Conservation (phyloP, 305 asterid species). For the Ajuga reptans region DNA sequence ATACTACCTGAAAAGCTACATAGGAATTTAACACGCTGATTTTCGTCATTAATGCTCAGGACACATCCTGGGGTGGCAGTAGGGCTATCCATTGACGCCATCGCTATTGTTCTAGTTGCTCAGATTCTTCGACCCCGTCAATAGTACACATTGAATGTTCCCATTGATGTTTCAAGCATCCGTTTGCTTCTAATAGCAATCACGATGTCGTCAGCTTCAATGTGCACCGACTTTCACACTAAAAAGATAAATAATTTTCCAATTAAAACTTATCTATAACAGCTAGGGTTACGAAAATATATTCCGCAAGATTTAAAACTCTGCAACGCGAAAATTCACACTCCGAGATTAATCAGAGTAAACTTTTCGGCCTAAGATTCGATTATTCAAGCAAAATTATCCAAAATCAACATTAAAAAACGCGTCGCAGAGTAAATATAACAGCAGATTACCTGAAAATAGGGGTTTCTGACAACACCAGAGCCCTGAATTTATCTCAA, state of each 20-base stretch:
- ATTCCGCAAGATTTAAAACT: no score
- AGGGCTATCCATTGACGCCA: constrained; percentile 61
- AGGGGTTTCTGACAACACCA: constrained; percentile 32
- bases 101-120: constrained; percentile 23
- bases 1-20: constrained; percentile 87
- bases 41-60: constrained; percentile 49
- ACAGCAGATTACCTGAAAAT: constrained; percentile 32
- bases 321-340: neutral
- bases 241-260: no score
- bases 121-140: constrained; percentile 20
- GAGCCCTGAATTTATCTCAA: constrained; percentile 32
- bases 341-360: neutral
- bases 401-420: neutral
- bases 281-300: no score
- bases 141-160: constrained; percentile 28
- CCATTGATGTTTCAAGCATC: no score
- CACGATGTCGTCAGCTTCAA: no score
- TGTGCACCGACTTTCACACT: no score
- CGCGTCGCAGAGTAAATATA: neutral
- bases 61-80: constrained; percentile 34
- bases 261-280: no score
- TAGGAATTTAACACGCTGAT: constrained; percentile 67
- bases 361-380: constrained; percentile 17
- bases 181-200: no score
- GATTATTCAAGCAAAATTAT: constrained; percentile 2